Conservation (phyloP, 805 yeast genomes). For the Nadsonia fulvescens region DNA sequence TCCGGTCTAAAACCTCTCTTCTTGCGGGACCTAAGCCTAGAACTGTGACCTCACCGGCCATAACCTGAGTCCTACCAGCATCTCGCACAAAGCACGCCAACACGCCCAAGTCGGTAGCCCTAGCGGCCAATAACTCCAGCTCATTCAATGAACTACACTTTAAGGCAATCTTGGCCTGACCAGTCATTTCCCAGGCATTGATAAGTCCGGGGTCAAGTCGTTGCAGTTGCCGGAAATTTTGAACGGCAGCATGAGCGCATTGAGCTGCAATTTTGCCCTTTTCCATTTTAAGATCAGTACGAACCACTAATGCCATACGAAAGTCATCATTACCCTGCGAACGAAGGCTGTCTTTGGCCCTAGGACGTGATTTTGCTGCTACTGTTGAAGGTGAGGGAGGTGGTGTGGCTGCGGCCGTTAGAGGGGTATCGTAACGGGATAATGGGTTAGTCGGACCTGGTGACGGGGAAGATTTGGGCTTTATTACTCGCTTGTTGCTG, state of each 20-base stretch:
- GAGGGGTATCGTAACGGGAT: too few relatives aligned
- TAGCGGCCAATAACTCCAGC: conserved; percentile 60
- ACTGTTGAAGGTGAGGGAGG: too few relatives aligned
- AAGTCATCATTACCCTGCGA: too few relatives aligned
- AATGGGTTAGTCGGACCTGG: too few relatives aligned
- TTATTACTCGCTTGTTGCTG: too few relatives aligned
- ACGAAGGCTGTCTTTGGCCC: too few relatives aligned
- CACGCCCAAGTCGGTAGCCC: conserved; percentile 62
- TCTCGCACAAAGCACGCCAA: conserved; percentile 75
- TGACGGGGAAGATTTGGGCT: too few relatives aligned
- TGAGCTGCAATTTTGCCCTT: conserved; percentile 97
- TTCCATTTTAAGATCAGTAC: conserved; percentile 80
- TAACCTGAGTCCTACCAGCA: conserved; percentile 93
- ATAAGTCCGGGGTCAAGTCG: conserved; percentile 46
- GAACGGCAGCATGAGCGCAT: conserved; percentile 93
- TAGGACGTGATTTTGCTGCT: too few relatives aligned
- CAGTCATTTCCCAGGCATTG: conserved; percentile 59
- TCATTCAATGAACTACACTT: conserved; percentile 44
- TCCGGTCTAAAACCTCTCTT: conserved; percentile 49
- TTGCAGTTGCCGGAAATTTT: conserved; percentile 48
- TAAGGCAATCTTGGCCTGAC: conserved; percentile 88
- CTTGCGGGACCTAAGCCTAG: conserved; percentile 98
- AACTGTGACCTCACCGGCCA: conserved; percentile 92
- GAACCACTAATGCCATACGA: conserved; percentile 79
- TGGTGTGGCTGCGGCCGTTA: too few relatives aligned